Conservation (phyloP, 2,329 filamentous ascomycete species). For the Polychaeton citri region DNA sequence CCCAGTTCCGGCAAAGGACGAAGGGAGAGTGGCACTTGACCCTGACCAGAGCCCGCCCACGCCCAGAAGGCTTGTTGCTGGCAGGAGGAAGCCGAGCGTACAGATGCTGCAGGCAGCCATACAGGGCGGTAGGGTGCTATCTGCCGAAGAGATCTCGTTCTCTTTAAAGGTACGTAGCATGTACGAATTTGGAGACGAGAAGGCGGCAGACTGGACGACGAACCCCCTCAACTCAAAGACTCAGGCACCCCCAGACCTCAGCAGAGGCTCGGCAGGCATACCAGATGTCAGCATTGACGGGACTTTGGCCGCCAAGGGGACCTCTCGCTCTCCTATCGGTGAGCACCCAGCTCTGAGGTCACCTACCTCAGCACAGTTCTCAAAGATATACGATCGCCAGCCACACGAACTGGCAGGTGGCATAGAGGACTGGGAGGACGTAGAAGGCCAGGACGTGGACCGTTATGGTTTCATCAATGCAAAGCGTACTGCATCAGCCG, state of each 20-base stretch:
- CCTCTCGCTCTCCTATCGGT: background rate
- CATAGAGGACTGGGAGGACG: conserved; percentile 51
- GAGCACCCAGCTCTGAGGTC: background rate
- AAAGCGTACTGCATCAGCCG: conserved; percentile 17
- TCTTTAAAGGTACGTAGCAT: conserved; percentile 50
- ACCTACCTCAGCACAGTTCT: background rate
- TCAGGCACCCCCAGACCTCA: background rate
- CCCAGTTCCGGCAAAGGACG: background rate
- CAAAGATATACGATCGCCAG: conserved; percentile 25
- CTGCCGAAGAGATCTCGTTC: conserved; percentile 50
- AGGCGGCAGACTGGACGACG: conserved; percentile 31
- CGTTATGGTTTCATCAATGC: conserved; percentile 51
- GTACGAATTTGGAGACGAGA: conserved; percentile 49
- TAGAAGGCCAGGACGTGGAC: conserved; percentile 46
- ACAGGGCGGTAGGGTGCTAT: conserved; percentile 36
- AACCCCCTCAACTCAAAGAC: conserved; percentile 1
- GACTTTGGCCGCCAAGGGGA: background rate
- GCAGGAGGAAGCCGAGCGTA: conserved; percentile 20
- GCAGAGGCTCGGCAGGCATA: background rate
- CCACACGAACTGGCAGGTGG: conserved; percentile 47
- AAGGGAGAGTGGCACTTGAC: background rate
- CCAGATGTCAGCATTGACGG: background rate
- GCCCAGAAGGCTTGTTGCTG: conserved; percentile 11
- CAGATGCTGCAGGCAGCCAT: conserved; percentile 24
- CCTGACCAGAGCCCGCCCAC: background rate